Conservation (phyloP, 805 yeast genomes). For the Saturnispora bothae region DNA sequence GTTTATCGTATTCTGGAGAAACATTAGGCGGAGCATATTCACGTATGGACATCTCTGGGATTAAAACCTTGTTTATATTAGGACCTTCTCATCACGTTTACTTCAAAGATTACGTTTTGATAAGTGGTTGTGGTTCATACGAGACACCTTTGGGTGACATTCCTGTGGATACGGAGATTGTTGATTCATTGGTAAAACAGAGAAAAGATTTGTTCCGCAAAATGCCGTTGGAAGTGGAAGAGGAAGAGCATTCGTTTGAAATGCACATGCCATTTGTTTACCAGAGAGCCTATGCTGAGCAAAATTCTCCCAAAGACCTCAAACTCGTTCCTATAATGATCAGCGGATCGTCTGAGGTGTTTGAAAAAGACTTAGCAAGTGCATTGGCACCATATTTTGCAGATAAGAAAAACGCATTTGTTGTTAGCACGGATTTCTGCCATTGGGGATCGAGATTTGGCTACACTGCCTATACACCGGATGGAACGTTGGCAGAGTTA, state of each 20-base stretch:
- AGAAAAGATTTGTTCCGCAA: conserved; percentile 35
- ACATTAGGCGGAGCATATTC: conserved; percentile 70
- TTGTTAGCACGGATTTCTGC: conserved; percentile 85
- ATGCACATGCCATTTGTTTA: conserved; percentile 81
- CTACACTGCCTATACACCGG: conserved; percentile 41
- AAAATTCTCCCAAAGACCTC: conserved; percentile 11
- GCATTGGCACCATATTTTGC: conserved; percentile 42
- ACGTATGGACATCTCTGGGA: conserved; percentile 49
- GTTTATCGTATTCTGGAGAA: conserved; percentile 71
- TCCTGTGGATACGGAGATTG: conserved; percentile 47
- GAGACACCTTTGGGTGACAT: conserved; percentile 80
- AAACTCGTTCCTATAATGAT: conserved; percentile 72
- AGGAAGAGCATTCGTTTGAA: conserved; percentile 86
- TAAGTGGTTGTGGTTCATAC: conserved; percentile 43
- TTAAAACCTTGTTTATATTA: conserved; percentile 60
- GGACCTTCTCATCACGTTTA: conserved; percentile 94
- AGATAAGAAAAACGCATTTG: conserved; percentile 52
- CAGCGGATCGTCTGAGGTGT: conserved; percentile 42
- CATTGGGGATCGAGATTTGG: conserved; percentile 80
- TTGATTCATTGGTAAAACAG: conserved; percentile 25
- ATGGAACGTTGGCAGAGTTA: conserved; percentile 21
- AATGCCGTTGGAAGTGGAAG: conserved; percentile 56
- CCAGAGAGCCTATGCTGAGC: conserved; percentile 31
- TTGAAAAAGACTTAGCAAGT: conserved; percentile 36
- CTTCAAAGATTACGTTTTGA: conserved; percentile 48